A percentile compares a stretch with the other conserved stretches of the same genome.
phyloP scores from a whole-genome alignment of 495 filamentous ascomycete species.

The Podospora tetraspora region DNA sequence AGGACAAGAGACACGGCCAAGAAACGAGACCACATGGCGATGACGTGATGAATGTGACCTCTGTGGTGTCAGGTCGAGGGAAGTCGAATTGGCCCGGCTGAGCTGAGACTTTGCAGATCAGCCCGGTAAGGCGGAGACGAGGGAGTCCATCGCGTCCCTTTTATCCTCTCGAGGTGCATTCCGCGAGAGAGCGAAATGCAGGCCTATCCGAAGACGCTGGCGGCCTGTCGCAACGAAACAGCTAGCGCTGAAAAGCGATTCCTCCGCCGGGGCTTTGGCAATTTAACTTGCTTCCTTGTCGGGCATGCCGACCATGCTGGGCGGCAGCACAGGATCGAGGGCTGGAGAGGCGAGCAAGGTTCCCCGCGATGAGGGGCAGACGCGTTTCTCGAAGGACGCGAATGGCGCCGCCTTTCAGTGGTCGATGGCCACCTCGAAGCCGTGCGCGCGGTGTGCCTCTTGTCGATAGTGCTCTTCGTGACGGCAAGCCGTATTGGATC shows the following conservation, averaged over 20 bases:
- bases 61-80: not conserved
- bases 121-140: not conserved
- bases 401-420: not conserved
- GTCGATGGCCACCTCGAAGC: not conserved
- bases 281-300: not conserved
- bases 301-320: not conserved
- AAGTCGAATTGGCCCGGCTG: not conserved
- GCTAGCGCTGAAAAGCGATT: not conserved
- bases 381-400: not conserved
- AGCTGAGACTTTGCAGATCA: not conserved
- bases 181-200: not conserved
- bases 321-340: not conserved
- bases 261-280: not conserved
- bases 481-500: not conserved
- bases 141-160: not conserved
- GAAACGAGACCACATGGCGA: not conserved
- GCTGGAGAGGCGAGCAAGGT: not conserved
- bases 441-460: not conserved
- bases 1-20: not conserved
- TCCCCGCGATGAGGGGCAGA: not conserved
- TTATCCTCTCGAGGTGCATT: not conserved
- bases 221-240: not conserved
- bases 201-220: not conserved
- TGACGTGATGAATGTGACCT: not conserved
- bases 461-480: not conserved